Evolutionary conservation across 2,329 filamentous ascomycete species (phyloP).

Genomic region (Colletotrichum melonis): DNA sequence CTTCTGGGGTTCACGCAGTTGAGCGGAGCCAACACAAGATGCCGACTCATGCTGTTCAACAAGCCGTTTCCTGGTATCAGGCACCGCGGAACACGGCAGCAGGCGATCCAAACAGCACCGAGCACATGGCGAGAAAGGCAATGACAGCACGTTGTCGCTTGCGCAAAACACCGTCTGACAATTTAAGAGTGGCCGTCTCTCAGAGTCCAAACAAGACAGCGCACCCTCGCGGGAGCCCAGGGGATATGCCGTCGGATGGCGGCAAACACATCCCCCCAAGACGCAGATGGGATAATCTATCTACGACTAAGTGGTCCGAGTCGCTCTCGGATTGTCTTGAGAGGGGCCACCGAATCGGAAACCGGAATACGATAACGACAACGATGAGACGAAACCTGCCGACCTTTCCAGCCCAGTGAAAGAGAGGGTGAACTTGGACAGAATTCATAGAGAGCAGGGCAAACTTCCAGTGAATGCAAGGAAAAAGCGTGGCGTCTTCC

Average conservation of each 20-base stretch:
- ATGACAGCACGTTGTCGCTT: not conserved
- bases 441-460: not conserved
- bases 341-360: conserved; percentile 11
- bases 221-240: conserved; percentile 6
- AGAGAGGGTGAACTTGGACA: not conserved
- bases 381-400: conserved; percentile 17
- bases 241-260: conserved; percentile 18
- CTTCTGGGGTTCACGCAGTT: not conserved
- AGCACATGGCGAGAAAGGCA: not conserved
- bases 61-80: conserved; percentile 6
- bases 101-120: not conserved
- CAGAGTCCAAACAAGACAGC: conserved; percentile 2
- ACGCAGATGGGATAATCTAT: conserved; percentile 19
- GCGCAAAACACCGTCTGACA: not conserved
- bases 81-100: conserved; percentile 4
- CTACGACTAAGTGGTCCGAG: not conserved
- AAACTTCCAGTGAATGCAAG: conserved; percentile 2
- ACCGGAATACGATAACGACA: not conserved
- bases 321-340: conserved; percentile 1
- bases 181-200: not conserved
- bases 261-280: conserved; percentile 7
- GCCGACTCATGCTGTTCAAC: not conserved
- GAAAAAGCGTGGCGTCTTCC: conserved; percentile 6
- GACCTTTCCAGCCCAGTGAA: not conserved
- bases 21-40: conserved; percentile 1